Base-by-base conservation (phyloP, 331 rosid species). In the Acacia concinna region DNA sequence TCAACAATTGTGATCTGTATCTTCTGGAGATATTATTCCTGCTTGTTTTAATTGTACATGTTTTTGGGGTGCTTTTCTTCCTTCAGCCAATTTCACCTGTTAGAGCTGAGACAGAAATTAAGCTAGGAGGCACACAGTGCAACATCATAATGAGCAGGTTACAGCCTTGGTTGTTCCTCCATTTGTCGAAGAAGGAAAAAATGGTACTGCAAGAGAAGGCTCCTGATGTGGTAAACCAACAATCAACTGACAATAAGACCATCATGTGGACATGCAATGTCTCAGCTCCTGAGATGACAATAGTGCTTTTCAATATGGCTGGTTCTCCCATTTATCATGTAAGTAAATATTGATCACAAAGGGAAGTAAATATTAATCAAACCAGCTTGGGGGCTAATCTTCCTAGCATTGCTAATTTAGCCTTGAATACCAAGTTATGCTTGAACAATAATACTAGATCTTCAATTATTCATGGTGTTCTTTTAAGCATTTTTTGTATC, bases 241-340 rank as follows among this genome's bases (percentile, higher is more conserved):
- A 85, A 56, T 81, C 90, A 57, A 87, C 75, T 10, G 94, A 91
- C 82, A 76, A 82, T 85, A 89, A 93, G 82, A 75, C 85, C 72
- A 88, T 96, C 86, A 87, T 91, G 95, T 96, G 99, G 99, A 91
- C 98, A 25, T 96, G 94, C 86, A 89, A 96, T 57, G 88, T 93
- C 81, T 96, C 99, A 30, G 98, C 98, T 83, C 99, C 99, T 78
- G 99, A 96, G 88, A 91, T 93, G 97, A 96, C 97, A 71, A 57
- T 93, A 81, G 83, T 96, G 76, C 93, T 96, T 78, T 88, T 88
- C 82, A 83, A 87, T 78, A 73, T 89, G 89, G 83, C 79, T 82
- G 97, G 93, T 84, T 76, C 88, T 68, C 95, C 97, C 1, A 70
- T 93, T 51, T 93, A 89, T 89, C 99, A 93, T 86, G 99, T 96